Percentiles rank a stretch among this genome's conserved stretches.
These are phyloP conservation scores for Neocatenulostroma microsporum DNA, from an alignment of 2,329 filamentous ascomycete genomes.

Conservation along the genomic window DNA sequence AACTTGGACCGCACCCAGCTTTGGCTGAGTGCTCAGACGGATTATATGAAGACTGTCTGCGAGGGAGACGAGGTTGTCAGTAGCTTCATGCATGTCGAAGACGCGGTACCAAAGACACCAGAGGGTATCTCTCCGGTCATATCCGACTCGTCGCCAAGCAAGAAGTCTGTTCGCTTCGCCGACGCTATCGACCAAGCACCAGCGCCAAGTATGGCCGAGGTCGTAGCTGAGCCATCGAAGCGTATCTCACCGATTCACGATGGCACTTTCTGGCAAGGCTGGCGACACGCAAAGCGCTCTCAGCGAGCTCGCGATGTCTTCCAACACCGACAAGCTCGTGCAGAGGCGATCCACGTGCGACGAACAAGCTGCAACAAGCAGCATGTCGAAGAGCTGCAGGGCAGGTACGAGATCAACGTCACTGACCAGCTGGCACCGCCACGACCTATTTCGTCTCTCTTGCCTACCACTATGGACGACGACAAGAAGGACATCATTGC, in stretches of 20 bases:
- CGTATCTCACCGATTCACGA: constrained; percentile 30
- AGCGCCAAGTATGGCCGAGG: too few species aligned
- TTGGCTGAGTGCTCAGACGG: constrained; percentile 77
- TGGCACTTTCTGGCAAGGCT: constrained; percentile 75
- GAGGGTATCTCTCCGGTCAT: constrained; percentile 17
- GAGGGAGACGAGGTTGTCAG: constrained; percentile 24
- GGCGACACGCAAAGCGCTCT: constrained; percentile 49
- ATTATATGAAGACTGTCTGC: constrained; percentile 46
- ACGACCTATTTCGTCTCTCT: constrained; percentile 40
- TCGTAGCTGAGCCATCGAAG: constrained; percentile 9
- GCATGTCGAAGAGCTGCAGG: constrained; percentile 74
- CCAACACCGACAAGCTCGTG: constrained; percentile 73
- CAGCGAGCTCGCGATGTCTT: constrained; percentile 64
- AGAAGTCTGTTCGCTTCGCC: constrained; percentile 72
- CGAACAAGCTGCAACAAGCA: constrained; percentile 64
- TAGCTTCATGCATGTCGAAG: constrained; percentile 24
- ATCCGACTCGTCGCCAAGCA: constrained; percentile 37
- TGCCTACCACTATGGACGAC: constrained; percentile 31
- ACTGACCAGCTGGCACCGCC: constrained; percentile 36
- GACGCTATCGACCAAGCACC: too few species aligned
- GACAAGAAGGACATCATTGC: constrained; percentile 27
- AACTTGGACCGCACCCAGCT: constrained; percentile 77
- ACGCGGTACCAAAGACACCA: constrained; percentile 25
- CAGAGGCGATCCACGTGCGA: constrained; percentile 79
- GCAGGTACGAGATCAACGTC: constrained; percentile 68